A percentile compares a stretch with the other conserved stretches of the same genome.
These are phyloP conservation scores for Ganoderma resinaceum DNA, from an alignment of 1,284 basidiomycete species.

Conservation along the genomic window DNA sequence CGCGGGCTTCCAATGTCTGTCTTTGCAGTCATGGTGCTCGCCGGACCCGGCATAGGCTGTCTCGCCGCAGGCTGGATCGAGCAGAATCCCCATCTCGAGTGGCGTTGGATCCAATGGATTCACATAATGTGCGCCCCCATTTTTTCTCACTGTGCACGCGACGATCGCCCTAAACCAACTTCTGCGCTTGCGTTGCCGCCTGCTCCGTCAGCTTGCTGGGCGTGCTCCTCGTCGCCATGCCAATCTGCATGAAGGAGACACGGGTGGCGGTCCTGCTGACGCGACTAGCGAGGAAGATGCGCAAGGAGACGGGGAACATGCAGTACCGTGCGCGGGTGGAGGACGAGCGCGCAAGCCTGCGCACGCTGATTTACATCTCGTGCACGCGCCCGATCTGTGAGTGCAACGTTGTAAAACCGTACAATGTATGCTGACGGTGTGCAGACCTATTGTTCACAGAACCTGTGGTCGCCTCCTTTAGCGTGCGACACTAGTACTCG, in stretches of 20 bases:
- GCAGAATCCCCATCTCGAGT: constrained; percentile 62
- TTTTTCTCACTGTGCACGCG: neutral
- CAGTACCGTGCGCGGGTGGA: constrained; percentile 70
- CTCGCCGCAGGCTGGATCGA: constrained; percentile 76
- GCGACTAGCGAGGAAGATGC: constrained; percentile 61
- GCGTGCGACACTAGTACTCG: constrained; percentile 50
- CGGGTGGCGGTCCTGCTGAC: constrained; percentile 68
- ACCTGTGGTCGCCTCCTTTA: constrained; percentile 78
- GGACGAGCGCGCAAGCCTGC: constrained; percentile 62
- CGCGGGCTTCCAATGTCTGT: constrained; percentile 78
- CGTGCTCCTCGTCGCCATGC: constrained; percentile 50
- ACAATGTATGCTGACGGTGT: neutral
- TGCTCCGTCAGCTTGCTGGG: constrained; percentile 49
- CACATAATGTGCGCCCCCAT: constrained; percentile 60
- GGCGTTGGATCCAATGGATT: constrained; percentile 89
- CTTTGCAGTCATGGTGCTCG: constrained; percentile 65
- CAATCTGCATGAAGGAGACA: constrained; percentile 66
- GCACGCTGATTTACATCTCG: constrained; percentile 66
- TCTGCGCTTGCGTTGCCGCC: neutral
- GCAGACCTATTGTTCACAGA: constrained; percentile 75
- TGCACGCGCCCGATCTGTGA: constrained; percentile 73
- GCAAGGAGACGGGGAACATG: constrained; percentile 67
- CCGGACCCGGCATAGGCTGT: constrained; percentile 70
- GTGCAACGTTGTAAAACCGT: constrained; percentile 32
- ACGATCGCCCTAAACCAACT: constrained; percentile 9